phyloP scores from a whole-genome alignment of 2,329 filamentous ascomycete genomes.

The Penicillium crustosum region DNA sequence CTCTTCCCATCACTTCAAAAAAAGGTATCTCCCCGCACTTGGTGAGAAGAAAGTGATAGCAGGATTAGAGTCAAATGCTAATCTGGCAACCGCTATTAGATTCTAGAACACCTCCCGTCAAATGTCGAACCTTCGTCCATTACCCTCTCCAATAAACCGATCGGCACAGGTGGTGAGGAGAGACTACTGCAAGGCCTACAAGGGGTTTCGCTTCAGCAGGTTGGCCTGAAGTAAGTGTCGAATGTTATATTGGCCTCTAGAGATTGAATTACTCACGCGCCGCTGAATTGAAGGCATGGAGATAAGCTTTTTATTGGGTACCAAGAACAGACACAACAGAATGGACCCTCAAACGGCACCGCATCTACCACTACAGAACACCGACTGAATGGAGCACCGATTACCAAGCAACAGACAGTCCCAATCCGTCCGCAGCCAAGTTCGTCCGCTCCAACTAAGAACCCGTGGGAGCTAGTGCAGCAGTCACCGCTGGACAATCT shows the following conservation, averaged over 20 bases:
- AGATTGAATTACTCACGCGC: slow-evolving; percentile 13
- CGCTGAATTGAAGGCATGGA: slow-evolving; percentile 66
- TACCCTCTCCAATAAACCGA: slow-evolving; percentile 60
- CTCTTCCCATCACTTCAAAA: slow-evolving; percentile 63
- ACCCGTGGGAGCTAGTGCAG: slow-evolving; percentile 87
- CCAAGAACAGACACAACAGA: slow-evolving; percentile 56
- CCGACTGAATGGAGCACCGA: slow-evolving; percentile 40
- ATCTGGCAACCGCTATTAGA: slow-evolving; percentile 34
- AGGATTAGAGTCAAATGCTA: slow-evolving; percentile 2
- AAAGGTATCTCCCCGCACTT: slow-evolving; percentile 35
- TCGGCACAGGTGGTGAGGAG: slow-evolving; percentile 56
- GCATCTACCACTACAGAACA: slow-evolving; percentile 27
- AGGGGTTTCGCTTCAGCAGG: slow-evolving; percentile 56
- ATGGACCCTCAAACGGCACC: slow-evolving; percentile 43
- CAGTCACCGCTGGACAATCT: slow-evolving; percentile 85
- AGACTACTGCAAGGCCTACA: slow-evolving; percentile 53
- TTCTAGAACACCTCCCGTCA: slow-evolving; percentile 61
- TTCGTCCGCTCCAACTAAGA: slow-evolving; percentile 66
- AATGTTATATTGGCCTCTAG: neutral
- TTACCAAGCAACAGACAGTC: slow-evolving; percentile 55
- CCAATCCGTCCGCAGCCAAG: slow-evolving; percentile 62
- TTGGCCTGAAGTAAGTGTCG: slow-evolving; percentile 55
- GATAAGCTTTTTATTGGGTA: slow-evolving; percentile 89
- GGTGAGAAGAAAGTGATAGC: neutral
- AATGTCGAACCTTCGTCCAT: slow-evolving; percentile 57